Base-by-base conservation (phyloP, 139 green algal genomes). In the Tetradesmus lagerheimii region DNA sequence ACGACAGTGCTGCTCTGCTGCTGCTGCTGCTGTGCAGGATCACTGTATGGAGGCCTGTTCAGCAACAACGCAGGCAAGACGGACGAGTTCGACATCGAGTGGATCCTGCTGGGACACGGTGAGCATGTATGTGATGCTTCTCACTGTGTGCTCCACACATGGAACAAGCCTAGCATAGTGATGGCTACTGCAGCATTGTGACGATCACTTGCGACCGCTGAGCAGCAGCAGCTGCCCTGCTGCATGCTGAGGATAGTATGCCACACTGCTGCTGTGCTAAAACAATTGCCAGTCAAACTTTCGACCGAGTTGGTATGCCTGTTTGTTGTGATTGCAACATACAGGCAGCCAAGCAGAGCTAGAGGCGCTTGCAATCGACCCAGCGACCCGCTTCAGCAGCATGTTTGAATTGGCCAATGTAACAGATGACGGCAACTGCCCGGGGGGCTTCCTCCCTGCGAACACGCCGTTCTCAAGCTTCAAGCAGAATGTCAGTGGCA, bases 281-380 rank as follows among this genome's bases (percentile, higher is more conserved):
- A n/a, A n/a, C n/a, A n/a, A n/a, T n/a, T n/a, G n/a, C n/a, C n/a
- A n/a, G n/a, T n/a, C n/a, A n/a, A n/a, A n/a, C n/a, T n/a, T n/a
- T n/a, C n/a, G n/a, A n/a, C n/a, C n/a, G n/a, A n/a, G n/a, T n/a
- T n/a, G 66, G 5, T 27, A 78, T 78, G 66, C 4, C n/a, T 78
- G n/a, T 9, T 78, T 4, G 27, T 12, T 34, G 29, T 34, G 6
- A 5, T 25, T 80, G 16, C 16, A 11, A 2, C 39, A 25, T 85
- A 39, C 79, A 85, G 79, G 41, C 79, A 85, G 35, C 79, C 79
- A 85, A 39, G 79, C 41, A 34, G 79, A 85, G 39, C 38, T 85
- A 12, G 79, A 85, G 41, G 79, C 79, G 15, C 27, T 85, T 2
- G 79, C 79, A 41, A 3, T 85, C 38, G 67, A 85, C 79, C 79